phyloP scores from a whole-genome alignment of 495 filamentous ascomycete genomes.

The Podospora pseudocomata region DNA sequence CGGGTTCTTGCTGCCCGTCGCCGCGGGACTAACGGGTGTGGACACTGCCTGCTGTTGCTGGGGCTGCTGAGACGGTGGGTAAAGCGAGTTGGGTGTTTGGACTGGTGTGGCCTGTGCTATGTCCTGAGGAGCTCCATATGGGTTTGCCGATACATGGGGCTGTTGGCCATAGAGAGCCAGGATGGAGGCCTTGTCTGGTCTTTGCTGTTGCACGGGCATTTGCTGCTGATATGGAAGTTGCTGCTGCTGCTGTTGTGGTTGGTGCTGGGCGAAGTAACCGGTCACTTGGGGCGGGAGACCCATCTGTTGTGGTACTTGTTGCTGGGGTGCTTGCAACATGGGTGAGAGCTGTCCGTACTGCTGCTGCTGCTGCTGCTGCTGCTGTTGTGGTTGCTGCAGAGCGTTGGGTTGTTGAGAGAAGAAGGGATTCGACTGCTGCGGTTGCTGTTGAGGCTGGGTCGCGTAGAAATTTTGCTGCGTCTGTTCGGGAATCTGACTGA shows the following conservation, averaged over 20 bases:
- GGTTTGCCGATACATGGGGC: slow-evolving; percentile 62
- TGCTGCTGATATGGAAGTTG: slow-evolving; percentile 23
- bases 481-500: slow-evolving; percentile 51
- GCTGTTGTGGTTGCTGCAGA: slow-evolving; percentile 37
- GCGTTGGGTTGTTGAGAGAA: slow-evolving; percentile 40
- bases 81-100: slow-evolving; percentile 21
- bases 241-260: slow-evolving; percentile 35
- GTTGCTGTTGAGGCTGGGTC: slow-evolving; percentile 33
- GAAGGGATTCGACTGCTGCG: slow-evolving; percentile 50
- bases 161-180: slow-evolving; percentile 82
- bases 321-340: not conserved
- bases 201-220: slow-evolving; percentile 33
- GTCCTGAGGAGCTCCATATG: slow-evolving; percentile 30
- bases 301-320: slow-evolving; percentile 33
- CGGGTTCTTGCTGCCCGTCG: slow-evolving; percentile 45
- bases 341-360: slow-evolving; percentile 9
- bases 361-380: slow-evolving; percentile 27
- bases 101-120: slow-evolving; percentile 12
- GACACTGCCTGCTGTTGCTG: slow-evolving; percentile 21
- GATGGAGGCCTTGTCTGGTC: slow-evolving; percentile 74
- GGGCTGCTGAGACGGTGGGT: slow-evolving; percentile 22
- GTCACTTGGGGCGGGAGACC: slow-evolving; percentile 22
- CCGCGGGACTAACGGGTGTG: slow-evolving; percentile 23
- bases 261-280: slow-evolving; percentile 24
- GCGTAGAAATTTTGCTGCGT: slow-evolving; percentile 48